These are phyloP conservation scores for Fusarium duplospermum DNA, from an alignment of 2,329 filamentous ascomycete genomes.

Conservation along the genomic window DNA sequence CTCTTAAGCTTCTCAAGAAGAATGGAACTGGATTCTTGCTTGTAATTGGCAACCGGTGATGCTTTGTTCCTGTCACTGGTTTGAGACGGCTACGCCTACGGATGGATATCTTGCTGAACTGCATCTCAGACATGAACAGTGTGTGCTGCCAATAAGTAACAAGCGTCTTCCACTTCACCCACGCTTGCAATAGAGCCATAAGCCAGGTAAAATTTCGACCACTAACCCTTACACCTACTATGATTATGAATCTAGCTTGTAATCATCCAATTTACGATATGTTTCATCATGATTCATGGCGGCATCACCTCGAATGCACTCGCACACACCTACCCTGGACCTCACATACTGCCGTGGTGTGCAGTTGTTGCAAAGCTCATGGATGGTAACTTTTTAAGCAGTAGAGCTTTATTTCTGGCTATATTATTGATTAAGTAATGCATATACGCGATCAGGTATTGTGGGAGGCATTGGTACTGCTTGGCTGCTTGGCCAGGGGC, in stretches of 20 bases:
- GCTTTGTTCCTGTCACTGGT: not conserved
- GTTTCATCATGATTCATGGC: not conserved
- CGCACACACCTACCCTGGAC: not conserved
- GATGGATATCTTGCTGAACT: too few species aligned
- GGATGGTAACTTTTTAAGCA: too few species aligned
- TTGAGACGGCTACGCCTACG: not conserved
- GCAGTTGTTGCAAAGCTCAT: not conserved
- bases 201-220: not conserved
- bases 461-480: not conserved
- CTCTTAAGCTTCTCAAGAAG: not conserved
- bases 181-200: not conserved
- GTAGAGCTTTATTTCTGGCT: not conserved
- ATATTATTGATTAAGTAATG: too few species aligned
- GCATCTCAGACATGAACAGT: too few species aligned
- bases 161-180: not conserved
- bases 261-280: not conserved
- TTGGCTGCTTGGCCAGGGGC: not conserved
- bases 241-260: not conserved
- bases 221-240: accelerated
- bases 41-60: not conserved
- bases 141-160: not conserved
- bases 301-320: too few species aligned
- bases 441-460: not conserved
- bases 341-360: not conserved
- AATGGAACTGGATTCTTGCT: not conserved